Base-by-base conservation (phyloP, 2,329 filamentous ascomycete genomes). In the Botryotinia convoluta region DNA sequence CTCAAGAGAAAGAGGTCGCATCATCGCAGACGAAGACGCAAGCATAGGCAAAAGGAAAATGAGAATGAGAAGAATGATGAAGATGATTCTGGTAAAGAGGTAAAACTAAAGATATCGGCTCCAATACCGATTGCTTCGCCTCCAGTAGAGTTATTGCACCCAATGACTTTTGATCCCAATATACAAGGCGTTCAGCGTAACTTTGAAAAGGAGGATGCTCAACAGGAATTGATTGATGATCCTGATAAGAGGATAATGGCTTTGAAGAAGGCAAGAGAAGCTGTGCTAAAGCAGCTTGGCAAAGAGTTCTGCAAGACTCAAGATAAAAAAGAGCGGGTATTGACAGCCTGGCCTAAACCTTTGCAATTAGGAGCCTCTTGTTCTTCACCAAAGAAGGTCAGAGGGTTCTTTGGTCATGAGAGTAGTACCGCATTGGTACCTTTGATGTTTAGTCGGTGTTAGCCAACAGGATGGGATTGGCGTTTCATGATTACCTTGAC, bases 121-220 rank as follows among this genome's bases (percentile, higher is more conserved):
- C 79, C 79, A n/a, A 77, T 80, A 51, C 77, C 74, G 5, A 76
- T 77, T 26, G 60, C 75, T 44, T 72, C 74, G n/a, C 76, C 77
- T 26, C 73, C 75, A 4, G 73, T 79, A n/a, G 77, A 78, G 72
- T 73, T 87, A 29, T 83, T 90, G 14, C 87, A 88, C 77, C 87
- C 89, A 3, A 86, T 86, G 20, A 85, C 87, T 48, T 90, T 90
- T 79, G 83, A 80, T 73, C 79, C 79, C 73, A 85, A 85, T 68
- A 86, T 90, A 74, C 86, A 87, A 22, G 84, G 87, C 3, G 86
- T 90, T 44, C 88, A 90, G 79, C 87, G 88, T 76, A 86, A 89
- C 78, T 82, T 89, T 60, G 84, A 87, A 76, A 85, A 86, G 74
- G 88, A 91, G 77, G 85, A 87, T 76, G 83, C 84, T 3, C 87